Base-by-base conservation (phyloP, 768 basidiomycete genomes). In the Suillus clintonianus region DNA sequence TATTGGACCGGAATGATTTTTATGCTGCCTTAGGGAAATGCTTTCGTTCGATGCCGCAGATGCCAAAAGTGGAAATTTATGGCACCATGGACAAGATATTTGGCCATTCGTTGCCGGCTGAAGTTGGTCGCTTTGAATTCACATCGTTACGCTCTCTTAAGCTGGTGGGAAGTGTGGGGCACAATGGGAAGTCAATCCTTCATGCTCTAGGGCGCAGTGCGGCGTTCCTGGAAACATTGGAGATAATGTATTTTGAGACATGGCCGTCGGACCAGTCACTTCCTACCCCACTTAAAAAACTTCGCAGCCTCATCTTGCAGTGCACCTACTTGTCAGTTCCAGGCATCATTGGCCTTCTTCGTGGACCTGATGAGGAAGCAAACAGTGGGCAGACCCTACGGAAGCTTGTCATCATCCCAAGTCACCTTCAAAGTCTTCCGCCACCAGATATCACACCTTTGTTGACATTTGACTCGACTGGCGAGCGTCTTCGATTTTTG, bases 221-320 rank as follows among this genome's bases (percentile, higher is more conserved):
- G 15, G 22, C 36, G 36, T 39, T 24, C 36, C 55, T 56, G 22
- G 55, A 56, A 36, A 56, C 54, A 22, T 37, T 56, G 36, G 55
- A 37, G 36, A 24, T 56, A 9, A 24, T 27, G 55, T 24, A 37
- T 24, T 56, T 56, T 14, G 15, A 37, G 22, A 17, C 22, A 24
- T 56, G 55, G 55, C 55, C 36, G 15, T 22, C 14, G 15, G 36
- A 24, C 36, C 22, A 37, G 15, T 14, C 13, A 34, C 22, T 37
- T 24, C 36, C 55, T 56, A 22, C 36, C 15, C 22, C 22, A 4
- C 22, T 56, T 9, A 22, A 14, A 39, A 56, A 56, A 17, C 36
- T 56, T 11, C 55, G 15, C 36, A 24, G 55, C 55, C 55, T 56
- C 36, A 56, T 56, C 55, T 56, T 55, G 53, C 53, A 55, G 36